phyloP scores from a whole-genome alignment of 1,284 basidiomycete genomes.

The Trichosporon inkin region DNA sequence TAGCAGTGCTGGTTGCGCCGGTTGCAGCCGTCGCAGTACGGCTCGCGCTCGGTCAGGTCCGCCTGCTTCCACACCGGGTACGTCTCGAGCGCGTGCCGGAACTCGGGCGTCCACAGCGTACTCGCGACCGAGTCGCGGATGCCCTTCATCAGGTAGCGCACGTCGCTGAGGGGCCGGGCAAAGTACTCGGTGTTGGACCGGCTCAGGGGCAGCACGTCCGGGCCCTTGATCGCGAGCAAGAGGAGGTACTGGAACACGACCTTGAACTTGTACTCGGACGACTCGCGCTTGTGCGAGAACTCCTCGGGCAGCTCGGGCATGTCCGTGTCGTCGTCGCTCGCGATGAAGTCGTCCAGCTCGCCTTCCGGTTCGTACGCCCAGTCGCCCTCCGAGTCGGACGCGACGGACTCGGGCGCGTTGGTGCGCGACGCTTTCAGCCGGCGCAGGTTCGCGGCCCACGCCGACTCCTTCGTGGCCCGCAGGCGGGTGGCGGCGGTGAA shows the following conservation, averaged over 20 bases:
- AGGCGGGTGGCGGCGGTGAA: constrained; percentile 55
- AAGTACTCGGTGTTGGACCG: constrained; percentile 32
- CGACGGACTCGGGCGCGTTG: constrained; percentile 9
- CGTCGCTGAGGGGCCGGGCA: constrained; percentile 10
- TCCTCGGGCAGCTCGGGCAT: constrained; percentile 57
- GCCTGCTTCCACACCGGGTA: constrained; percentile 54
- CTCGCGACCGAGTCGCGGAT: constrained; percentile 4
- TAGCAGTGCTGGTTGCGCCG: constrained; percentile 11
- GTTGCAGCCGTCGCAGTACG: constrained; percentile 15
- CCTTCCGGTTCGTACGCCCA: constrained; percentile 45
- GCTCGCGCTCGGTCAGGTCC: background rate
- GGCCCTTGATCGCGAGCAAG: constrained; percentile 62
- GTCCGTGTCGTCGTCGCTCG: constrained; percentile 59
- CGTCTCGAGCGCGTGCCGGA: constrained; percentile 61
- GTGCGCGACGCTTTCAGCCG: constrained; percentile 31
- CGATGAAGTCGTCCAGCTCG: constrained; percentile 57
- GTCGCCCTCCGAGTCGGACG: constrained; percentile 25
- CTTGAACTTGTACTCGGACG: constrained; percentile 48
- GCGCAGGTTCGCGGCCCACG: constrained; percentile 28
- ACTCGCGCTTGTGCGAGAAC: constrained; percentile 72
- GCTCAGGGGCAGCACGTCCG: constrained; percentile 27
- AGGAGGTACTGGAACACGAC: constrained; percentile 80
- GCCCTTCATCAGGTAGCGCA: constrained; percentile 2
- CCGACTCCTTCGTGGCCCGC: constrained; percentile 23
- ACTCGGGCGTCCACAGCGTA: constrained; percentile 65